Percentiles rank a stretch among this genome's conserved stretches.
Evolutionary conservation across 257 asterid species (phyloP).

Genomic region (Fraxinus cuspidata): DNA sequence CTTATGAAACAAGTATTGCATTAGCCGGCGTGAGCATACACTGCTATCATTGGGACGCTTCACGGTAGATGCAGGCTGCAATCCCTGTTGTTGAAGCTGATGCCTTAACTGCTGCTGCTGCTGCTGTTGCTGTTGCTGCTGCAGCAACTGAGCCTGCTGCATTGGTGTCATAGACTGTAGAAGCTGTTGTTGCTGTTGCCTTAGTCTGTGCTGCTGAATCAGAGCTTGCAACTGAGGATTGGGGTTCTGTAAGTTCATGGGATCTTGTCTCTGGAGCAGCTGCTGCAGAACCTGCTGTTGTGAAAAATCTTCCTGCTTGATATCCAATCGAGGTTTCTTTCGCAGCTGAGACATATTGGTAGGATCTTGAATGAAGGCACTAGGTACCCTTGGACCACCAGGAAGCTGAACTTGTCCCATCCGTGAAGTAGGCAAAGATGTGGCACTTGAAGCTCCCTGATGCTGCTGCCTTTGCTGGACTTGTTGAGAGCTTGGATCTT

Average conservation of each 20-base stretch:
- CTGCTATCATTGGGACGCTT: constrained; percentile 84
- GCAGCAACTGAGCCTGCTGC: constrained; percentile 80
- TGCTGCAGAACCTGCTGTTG: constrained; percentile 91
- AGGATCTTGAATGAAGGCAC: constrained; percentile 70
- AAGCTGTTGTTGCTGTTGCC: constrained; percentile 78
- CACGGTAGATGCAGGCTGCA: constrained; percentile 61
- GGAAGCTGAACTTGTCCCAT: constrained; percentile 69
- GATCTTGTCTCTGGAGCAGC: constrained; percentile 67
- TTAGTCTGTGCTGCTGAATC: constrained; percentile 80
- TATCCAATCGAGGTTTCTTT: constrained; percentile 90
- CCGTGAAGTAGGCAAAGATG: constrained; percentile 66
- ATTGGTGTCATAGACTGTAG: constrained; percentile 78
- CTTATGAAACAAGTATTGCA: constrained; percentile 94
- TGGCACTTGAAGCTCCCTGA: constrained; percentile 82
- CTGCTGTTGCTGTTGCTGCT: constrained; percentile 30
- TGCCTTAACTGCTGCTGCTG: constrained; percentile 58
- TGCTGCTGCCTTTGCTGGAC: constrained; percentile 60
- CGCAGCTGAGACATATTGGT: constrained; percentile 62
- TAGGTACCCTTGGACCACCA: constrained; percentile 54
- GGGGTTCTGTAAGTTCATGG: constrained; percentile 64
- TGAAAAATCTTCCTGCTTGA: constrained; percentile 80
- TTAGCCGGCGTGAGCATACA: constrained; percentile 87
- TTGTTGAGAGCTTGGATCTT: constrained; percentile 63
- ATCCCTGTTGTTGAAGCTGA: constrained; percentile 68
- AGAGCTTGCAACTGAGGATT: constrained; percentile 82